Evolutionary conservation across 176 grass and related monocot species (phyloP), one percentile per base, ranked within the genome.

Genomic region (Poa annua): DNA sequence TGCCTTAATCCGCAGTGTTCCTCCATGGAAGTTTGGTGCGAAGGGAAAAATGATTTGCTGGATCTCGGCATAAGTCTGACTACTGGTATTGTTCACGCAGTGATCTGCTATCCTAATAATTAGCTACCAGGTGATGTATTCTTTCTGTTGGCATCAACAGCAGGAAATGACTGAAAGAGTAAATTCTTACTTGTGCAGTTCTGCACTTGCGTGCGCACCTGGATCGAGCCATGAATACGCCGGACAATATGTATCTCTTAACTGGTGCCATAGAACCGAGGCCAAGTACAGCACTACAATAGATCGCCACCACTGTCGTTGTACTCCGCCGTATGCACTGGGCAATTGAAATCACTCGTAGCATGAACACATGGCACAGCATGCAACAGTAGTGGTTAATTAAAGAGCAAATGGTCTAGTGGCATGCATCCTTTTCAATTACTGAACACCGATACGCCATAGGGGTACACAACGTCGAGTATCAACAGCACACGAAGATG

Each of bases 391-490:
- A 29, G 22, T 4, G 16, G 47, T 25, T 11, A 42, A 42, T 42
- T 10, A 77, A 69, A 70, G 15, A 67, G 1, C 32, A 75, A 61
- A 45, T 6, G 42, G n/a, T 15, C 44, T 24, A 57, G 36, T 61
- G 8, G 41, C 8, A 70, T 53, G 61, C 19, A 34, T 21, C 66
- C 53, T 7, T 25, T 62, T 12, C 66, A 69, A 69, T 85, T 41
- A 89, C 74, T 86, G 39, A 81, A 80, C 32, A 89, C 74, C 83
- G 39, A 81, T 83, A 76, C 11, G 50, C 67, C 3, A 60, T 48
- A 85, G 55, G 41, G 71, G 73, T 84, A 94, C 85, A 67, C 85
- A 67, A 29, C 13, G 32, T 72, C 19, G 8, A 76, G 44, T 87
- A 88, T 94, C 54, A 80, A 42, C 41, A 42, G 41, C 7, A 88